Evolutionary conservation across 805 yeast genomes (phyloP).

Genomic region (Metschnikowia matae): DNA sequence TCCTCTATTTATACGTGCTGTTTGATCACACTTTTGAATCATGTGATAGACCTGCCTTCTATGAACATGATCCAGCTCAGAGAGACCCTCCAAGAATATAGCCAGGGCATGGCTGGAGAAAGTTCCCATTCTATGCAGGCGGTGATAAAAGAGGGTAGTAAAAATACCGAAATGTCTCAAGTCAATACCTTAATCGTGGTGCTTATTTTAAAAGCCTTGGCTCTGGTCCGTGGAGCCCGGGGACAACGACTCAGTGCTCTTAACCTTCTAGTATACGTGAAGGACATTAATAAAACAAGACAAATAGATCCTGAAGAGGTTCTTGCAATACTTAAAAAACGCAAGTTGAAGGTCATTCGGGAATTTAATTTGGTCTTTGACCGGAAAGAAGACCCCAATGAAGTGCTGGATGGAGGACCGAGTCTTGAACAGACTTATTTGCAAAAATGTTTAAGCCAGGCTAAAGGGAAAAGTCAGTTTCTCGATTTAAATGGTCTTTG

Average conservation of each 20-base stretch:
- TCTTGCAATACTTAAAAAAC: not conserved
- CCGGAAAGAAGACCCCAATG: not conserved
- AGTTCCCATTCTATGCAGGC: not conserved
- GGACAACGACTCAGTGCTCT: slow-evolving; percentile 1
- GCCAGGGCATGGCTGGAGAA: not conserved
- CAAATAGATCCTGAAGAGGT: not conserved
- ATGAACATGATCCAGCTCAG: slow-evolving; percentile 1
- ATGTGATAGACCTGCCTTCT: not conserved
- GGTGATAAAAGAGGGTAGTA: not conserved
- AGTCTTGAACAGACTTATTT: not conserved
- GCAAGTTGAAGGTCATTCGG: slow-evolving; percentile 2
- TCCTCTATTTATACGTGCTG: slow-evolving; percentile 12
- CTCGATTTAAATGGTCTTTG: not conserved
- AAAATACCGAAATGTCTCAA: not conserved
- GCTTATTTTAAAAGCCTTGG: not conserved
- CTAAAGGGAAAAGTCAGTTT: not conserved
- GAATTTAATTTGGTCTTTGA: slow-evolving; percentile 7
- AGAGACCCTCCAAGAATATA: not conserved
- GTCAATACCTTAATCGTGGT: not conserved
- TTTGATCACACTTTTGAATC: slow-evolving; percentile 10
- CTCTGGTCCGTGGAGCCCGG: not conserved
- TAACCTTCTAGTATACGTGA: not conserved
- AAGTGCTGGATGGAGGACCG: not conserved
- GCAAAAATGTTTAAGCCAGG: not conserved
- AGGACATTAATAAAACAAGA: not conserved